Conservation (phyloP, 495 filamentous ascomycete species). For the Xylaria castorea region DNA sequence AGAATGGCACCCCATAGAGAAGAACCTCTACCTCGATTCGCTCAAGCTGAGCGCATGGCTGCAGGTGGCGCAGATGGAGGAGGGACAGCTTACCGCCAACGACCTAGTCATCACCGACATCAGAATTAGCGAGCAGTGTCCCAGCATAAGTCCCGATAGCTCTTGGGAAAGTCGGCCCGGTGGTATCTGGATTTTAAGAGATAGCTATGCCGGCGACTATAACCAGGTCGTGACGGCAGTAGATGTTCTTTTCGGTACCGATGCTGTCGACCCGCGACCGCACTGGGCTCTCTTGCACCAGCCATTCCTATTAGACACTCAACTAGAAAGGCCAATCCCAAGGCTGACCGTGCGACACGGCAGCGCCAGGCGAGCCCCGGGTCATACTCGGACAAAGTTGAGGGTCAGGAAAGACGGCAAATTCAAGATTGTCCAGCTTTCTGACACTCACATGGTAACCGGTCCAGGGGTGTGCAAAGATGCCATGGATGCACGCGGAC, state of each 20-base stretch:
- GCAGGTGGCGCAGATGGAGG: constrained; percentile 38
- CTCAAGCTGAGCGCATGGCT: constrained; percentile 12
- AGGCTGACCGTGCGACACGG: constrained; percentile 45
- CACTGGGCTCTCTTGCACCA: constrained; percentile 45
- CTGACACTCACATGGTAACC: constrained; percentile 48
- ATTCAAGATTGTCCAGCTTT: constrained; percentile 51
- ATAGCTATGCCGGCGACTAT: constrained; percentile 36
- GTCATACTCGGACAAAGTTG: constrained; percentile 32
- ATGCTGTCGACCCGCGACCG: constrained; percentile 45
- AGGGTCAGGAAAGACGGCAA: constrained; percentile 42
- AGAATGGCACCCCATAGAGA: constrained; percentile 36
- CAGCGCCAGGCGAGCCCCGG: constrained; percentile 41
- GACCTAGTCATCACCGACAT: constrained; percentile 42
- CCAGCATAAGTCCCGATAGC: constrained; percentile 34
- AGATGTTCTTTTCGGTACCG: constrained; percentile 44
- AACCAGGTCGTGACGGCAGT: constrained; percentile 43
- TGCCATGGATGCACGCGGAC: constrained; percentile 48
- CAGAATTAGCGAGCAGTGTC: constrained; percentile 38
- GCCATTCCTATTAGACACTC: constrained; percentile 44
- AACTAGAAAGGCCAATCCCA: constrained; percentile 43
- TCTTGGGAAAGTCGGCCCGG: constrained; percentile 45
- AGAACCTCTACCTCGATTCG: constrained; percentile 28
- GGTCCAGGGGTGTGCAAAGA: constrained; percentile 46
- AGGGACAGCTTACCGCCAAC: constrained; percentile 40
- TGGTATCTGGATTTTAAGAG: constrained; percentile 47